phyloP scores from a whole-genome alignment of 768 basidiomycete species.

The Mycena latifolia region DNA sequence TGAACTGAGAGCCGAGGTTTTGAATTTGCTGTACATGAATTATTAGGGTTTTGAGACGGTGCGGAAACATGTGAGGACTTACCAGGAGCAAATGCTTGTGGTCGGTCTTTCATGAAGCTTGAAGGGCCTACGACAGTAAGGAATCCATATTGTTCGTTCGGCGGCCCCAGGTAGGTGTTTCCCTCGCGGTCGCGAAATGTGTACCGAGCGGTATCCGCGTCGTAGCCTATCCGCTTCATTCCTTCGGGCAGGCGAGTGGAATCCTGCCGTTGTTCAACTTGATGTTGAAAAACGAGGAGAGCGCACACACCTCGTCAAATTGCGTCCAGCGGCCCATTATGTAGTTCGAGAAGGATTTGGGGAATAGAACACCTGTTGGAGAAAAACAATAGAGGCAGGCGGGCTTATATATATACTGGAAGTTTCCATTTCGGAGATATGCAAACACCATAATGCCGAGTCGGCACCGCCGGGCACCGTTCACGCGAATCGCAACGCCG shows the following conservation, averaged over 20 bases:
- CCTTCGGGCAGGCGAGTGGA: constrained; percentile 55
- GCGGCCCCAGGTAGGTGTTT: constrained; percentile 56
- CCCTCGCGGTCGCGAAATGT: constrained; percentile 62
- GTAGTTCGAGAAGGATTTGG: no score
- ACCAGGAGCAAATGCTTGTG: constrained; percentile 30
- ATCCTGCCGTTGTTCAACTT: constrained; percentile 50
- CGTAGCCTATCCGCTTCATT: constrained; percentile 63
- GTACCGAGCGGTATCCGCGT: constrained; percentile 62
- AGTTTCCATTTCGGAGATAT: no score
- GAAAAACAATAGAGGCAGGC: no score
- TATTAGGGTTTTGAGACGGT: no score
- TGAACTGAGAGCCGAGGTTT: no score
- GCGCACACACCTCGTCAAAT: constrained; percentile 48
- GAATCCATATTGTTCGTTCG: constrained; percentile 58
- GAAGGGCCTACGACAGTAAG: constrained; percentile 51
- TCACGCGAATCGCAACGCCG: no score
- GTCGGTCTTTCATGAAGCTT: constrained; percentile 36
- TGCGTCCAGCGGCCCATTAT: constrained; percentile 49
- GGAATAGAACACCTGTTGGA: no score
- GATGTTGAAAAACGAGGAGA: background rate
- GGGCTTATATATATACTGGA: no score
- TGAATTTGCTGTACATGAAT: no score
- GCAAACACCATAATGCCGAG: no score
- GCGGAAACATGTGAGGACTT: constrained; percentile 1
- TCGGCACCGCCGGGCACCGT: no score